Evolutionary conservation across 139 green algal genomes (phyloP), one percentile per base, ranked within the genome.

Genomic region (Auxenochlorella protothecoides): DNA sequence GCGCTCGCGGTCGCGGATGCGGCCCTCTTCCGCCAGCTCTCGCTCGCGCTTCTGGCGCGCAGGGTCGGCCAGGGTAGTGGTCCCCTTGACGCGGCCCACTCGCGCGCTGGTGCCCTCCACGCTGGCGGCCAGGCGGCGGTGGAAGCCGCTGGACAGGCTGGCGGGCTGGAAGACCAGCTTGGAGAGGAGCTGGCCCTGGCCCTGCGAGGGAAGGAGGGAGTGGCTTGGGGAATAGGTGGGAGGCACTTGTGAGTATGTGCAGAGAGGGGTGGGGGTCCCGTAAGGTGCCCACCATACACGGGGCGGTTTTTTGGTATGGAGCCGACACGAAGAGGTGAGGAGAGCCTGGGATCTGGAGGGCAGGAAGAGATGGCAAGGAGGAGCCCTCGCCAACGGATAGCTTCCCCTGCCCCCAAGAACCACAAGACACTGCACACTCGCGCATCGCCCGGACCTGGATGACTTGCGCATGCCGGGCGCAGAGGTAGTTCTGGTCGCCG

Each of bases 161-260:
- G 81, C 81, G 12, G 91, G 90, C 52, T 80, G 80, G 59, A 95
- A 83, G 8, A 74, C 75, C 57, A 94, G 70, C 68, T 87, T 88
- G 52, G 59, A 73, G 8, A 65, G 67, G 15, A 96, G 74, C n/a
- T 80, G 76, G 8, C 80, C 85, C 74, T 94, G 86, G 8, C 81
- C 86, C 83, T 96, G 81, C 27, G 27, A 44, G 27, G 27, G 27
- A 44, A 44, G 27, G 27, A 44, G 27, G 27, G 27, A 44, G 27
- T 44, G 27, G 27, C 27, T 44, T 44, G 27, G 27, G 27, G 27
- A 44, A 2, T 44, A 44, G 27, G 27, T 44, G 27, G 27, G 27
- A 44, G 27, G 27, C 27, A 44, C 27, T 0, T 44, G 27, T 44
- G 27, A 44, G 27, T 44, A 1, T 44, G 27, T 44, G 27, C 27